These are phyloP conservation scores for Neofusicoccum cordaticola DNA, from an alignment of 2,329 filamentous ascomycete genomes.

Conservation along the genomic window DNA sequence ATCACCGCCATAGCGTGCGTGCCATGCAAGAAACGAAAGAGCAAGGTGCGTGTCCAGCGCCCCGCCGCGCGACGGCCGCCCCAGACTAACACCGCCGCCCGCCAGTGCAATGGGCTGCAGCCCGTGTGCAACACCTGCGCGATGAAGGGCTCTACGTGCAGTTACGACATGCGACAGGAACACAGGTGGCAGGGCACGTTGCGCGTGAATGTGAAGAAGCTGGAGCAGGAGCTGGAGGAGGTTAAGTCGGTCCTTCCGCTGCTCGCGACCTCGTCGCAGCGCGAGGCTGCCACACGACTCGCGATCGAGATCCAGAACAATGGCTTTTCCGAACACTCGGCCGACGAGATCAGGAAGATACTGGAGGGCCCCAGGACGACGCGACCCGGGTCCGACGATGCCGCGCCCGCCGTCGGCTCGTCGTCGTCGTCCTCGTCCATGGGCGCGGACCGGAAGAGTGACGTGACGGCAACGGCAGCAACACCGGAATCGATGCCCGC, in stretches of 20 bases:
- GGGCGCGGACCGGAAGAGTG: slow-evolving; percentile 4
- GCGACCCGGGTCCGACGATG: neutral
- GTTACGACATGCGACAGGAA: slow-evolving; percentile 39
- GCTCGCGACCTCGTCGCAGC: slow-evolving; percentile 33
- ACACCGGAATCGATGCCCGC: slow-evolving; percentile 3
- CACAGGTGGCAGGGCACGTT: slow-evolving; percentile 38
- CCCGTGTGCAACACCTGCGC: slow-evolving; percentile 40
- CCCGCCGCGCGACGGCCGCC: neutral
- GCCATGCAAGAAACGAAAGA: slow-evolving; percentile 39
- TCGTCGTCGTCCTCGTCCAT: slow-evolving; percentile 8
- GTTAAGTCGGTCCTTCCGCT: slow-evolving; percentile 37
- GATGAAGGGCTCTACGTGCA: slow-evolving; percentile 35
- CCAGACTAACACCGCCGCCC: slow-evolving; percentile 18
- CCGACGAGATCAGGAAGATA: slow-evolving; percentile 36
- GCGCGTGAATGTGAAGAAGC: slow-evolving; percentile 35
- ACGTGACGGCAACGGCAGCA: slow-evolving; percentile 1
- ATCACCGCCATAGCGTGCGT: slow-evolving; percentile 41
- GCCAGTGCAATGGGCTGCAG: slow-evolving; percentile 36
- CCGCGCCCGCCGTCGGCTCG: neutral
- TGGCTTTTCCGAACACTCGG: slow-evolving; percentile 37
- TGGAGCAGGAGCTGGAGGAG: slow-evolving; percentile 39
- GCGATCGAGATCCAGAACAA: slow-evolving; percentile 37
- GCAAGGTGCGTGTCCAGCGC: slow-evolving; percentile 28
- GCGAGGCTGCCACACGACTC: slow-evolving; percentile 34
- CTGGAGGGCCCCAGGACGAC: slow-evolving; percentile 25